Evolutionary conservation across 2,329 filamentous ascomycete species (phyloP), one percentile per base, ranked within the genome.

Genomic region (Myriosclerotinia duriaeana): DNA sequence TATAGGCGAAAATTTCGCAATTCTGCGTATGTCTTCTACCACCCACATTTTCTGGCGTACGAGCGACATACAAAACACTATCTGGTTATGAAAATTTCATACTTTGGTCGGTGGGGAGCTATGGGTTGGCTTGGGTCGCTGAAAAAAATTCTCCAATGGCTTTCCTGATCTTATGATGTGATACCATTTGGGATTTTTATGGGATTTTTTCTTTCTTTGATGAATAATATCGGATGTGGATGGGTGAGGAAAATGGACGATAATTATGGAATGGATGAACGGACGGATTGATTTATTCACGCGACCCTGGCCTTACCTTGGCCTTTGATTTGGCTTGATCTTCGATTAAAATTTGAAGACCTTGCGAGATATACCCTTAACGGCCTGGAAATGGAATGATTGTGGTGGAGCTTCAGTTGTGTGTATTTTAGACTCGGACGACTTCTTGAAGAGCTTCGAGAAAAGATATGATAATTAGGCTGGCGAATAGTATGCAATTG

Each of bases 21-120:
- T 50, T 60, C 58, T 50, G 30, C 58, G 30, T 60, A 60, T 60
- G 44, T 60, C n/a, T 60, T 50, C 34, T 60, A 60, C 58, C 36
- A 50, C 44, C 44, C 50, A 60, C 20, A 60, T 50, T 60, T 48
- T 38, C 58, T 50, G 44, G 58, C 30, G 30, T 30, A 50, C 50
- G 44, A 50, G 58, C 58, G 44, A 26, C 58, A 60, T 60, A 50
- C 44, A 50, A 60, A 50, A 50, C 44, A 38, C 44, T 60, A 60
- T 60, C 58, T 48, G 44, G 58, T 50, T 60, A 38, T 50, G 44
- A 60, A 48, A 38, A 38, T 38, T 17, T 60, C 58, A 60, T 50
- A 22, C 44, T 60, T 60, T 50, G 30, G 44, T 60, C 30, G 30
- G 44, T 60, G 44, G 30, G 44, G 30, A 50, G 58, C 58, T 38